Conservation (phyloP, 148 eudicot species). For the Drosera capensis region DNA sequence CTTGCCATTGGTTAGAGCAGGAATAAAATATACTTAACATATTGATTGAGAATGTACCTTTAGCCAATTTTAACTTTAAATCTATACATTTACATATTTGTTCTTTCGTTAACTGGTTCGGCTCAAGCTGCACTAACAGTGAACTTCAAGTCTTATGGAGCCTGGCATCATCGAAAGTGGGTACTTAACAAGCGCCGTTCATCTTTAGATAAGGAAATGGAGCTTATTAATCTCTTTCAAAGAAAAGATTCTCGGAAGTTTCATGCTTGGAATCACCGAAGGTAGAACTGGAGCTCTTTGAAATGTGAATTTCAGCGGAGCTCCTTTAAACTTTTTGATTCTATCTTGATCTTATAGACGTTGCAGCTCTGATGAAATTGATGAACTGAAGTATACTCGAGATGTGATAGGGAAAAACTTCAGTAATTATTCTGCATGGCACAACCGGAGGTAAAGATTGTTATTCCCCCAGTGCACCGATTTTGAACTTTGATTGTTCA, state of each 20-base stretch:
- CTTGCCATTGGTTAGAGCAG: too few relatives aligned
- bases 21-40: too few relatives aligned
- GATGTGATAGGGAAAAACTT: conserved; percentile 64
- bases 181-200: conserved; percentile 71
- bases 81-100: too few relatives aligned
- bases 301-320: not conserved
- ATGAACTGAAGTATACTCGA: conserved; percentile 64
- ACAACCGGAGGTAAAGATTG: conserved; percentile 65
- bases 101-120: conserved; percentile 15
- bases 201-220: conserved; percentile 61
- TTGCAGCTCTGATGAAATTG: conserved; percentile 58
- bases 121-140: conserved; percentile 62
- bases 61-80: too few relatives aligned
- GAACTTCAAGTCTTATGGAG: conserved; percentile 86
- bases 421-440: conserved; percentile 99
- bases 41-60: too few relatives aligned
- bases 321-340: conserved; percentile 5
- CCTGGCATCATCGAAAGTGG: conserved; percentile 98
- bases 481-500: not conserved
- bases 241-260: conserved; percentile 71
- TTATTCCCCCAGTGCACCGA: not conserved
- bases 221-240: conserved; percentile 58
- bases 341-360: conserved; percentile 22
- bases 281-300: conserved; percentile 23
- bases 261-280: conserved; percentile 87